Percentiles rank a stretch among this genome's conserved stretches.
Conservation (phyloP, 805 yeast species). For the Candida loeiensis region DNA sequence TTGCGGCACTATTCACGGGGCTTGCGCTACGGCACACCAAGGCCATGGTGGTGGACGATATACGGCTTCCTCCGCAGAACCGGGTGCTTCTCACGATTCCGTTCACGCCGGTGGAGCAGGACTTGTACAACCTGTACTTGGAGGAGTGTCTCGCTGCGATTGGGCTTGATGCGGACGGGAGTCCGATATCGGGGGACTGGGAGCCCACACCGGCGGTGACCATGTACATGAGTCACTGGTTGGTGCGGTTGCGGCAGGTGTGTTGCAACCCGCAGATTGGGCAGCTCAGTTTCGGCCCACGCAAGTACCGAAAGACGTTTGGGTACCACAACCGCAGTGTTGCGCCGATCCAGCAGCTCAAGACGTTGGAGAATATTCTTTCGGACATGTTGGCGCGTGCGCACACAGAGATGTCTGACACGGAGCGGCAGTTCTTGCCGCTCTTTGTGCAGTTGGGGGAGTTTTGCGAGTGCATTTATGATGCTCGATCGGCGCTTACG, state of each 20-base stretch:
- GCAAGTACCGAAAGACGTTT: constrained; percentile 21
- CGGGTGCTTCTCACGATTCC: constrained; percentile 68
- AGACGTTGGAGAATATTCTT: constrained; percentile 62
- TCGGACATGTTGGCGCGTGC: constrained; percentile 60
- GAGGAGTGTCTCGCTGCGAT: constrained; percentile 57
- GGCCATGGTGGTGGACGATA: constrained; percentile 72
- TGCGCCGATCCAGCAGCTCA: constrained; percentile 27
- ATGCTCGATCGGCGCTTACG: constrained; percentile 49
- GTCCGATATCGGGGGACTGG: constrained; percentile 49
- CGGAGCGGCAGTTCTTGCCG: constrained; percentile 47
- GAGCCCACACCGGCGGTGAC: constrained; percentile 41
- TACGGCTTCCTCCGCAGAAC: constrained; percentile 73
- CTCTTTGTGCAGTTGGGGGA: constrained; percentile 62
- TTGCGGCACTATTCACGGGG: constrained; percentile 45
- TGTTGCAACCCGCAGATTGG: constrained; percentile 77
- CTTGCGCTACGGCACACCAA: constrained; percentile 79
- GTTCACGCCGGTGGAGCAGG: constrained; percentile 80
- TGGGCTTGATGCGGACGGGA: constrained; percentile 51
- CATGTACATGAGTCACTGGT: constrained; percentile 61
- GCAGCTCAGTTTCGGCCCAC: constrained; percentile 21
- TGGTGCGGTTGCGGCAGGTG: constrained; percentile 64
- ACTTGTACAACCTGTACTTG: constrained; percentile 67
- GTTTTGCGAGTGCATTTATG: constrained; percentile 53
- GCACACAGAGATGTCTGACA: constrained; percentile 41
- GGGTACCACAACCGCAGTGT: constrained; percentile 15